Base-by-base conservation (phyloP, 306 rosid genomes). In the Dryas drummondii region DNA sequence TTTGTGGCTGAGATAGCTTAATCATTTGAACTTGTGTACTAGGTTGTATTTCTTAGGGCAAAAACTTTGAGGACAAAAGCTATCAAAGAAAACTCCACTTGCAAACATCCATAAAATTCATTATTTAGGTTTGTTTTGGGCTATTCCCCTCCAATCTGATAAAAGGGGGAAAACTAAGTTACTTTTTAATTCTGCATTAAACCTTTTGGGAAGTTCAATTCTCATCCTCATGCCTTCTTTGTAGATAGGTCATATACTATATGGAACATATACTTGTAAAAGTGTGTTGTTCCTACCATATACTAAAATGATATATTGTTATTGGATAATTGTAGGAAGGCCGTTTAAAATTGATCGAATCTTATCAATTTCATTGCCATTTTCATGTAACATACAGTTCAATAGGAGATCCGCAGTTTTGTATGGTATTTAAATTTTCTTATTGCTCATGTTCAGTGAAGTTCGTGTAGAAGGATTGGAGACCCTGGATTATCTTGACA, bases 381-480 rank as follows among this genome's bases (percentile, higher is more conserved):
- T 22, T 74, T 57, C 60, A 13, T 68, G 41, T 47, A 17, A 3
- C 61, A 57, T 37, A 32, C 63, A 4, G 22, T 62, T 70, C 4
- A 45, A 45, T 49, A 19, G 47, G 58, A 49, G 61, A 53, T 47
- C 40, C n/a, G 40, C 16, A 1, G 42, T 58, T 78, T 71, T 27
- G 49, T 65, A 66, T 68, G 71, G 73, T 62, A 32, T 72, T 67
- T 81, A 70, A 77, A 27, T 64, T 66, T 22, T 44, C 41, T 58
- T 42, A 70, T 71, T 88, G 77, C 76, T 40, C 80, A 62, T 81
- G 62, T 87, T 70, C 97, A 94, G 99, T 84, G 97, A 91, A 88
- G 99, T 94, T 82, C 92, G 97, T 76, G 96, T 94, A 53, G 97
- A 94, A 90, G 99, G 97, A 64, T 80, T 94, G 80, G 99, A 92